Evolutionary conservation across 2,329 filamentous ascomycete species (phyloP).

Genomic region (Cladophialophora exuberans): DNA sequence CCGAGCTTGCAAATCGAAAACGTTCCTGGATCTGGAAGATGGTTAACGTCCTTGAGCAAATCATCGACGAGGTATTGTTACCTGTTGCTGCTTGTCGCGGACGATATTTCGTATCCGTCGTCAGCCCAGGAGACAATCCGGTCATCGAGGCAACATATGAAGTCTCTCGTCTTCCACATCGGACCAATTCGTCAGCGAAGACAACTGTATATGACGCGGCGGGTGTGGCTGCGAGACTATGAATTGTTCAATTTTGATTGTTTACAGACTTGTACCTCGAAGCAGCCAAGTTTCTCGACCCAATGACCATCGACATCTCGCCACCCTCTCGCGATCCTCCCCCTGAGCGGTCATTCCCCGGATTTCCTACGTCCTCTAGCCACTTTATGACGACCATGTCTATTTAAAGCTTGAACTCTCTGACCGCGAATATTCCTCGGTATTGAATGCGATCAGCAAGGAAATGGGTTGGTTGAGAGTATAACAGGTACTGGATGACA

Average conservation of each 20-base stretch:
- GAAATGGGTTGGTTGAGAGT: no score
- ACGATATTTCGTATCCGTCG: not conserved
- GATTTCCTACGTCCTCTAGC: not conserved
- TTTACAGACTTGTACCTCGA: not conserved
- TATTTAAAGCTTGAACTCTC: not conserved
- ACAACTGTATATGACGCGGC: not conserved
- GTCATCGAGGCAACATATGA: slow-evolving; percentile 6
- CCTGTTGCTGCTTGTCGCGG: not conserved
- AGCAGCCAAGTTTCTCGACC: not conserved
- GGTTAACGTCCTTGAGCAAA: not conserved
- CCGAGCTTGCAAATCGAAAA: no score
- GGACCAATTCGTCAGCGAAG: not conserved
- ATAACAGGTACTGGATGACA: no score
- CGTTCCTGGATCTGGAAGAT: not conserved
- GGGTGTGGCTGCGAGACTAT: not conserved
- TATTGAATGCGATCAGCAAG: no score
- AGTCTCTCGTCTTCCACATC: not conserved
- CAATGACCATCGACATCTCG: not conserved
- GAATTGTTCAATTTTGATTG: not conserved
- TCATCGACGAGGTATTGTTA: not conserved
- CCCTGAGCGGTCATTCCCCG: slow-evolving; percentile 1
- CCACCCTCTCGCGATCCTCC: not conserved
- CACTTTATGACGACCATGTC: not conserved
- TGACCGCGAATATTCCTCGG: not conserved
- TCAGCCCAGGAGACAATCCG: not conserved